Conservation (phyloP, 352 stramenopile genomes). For the Globisporangium okanoganense region DNA sequence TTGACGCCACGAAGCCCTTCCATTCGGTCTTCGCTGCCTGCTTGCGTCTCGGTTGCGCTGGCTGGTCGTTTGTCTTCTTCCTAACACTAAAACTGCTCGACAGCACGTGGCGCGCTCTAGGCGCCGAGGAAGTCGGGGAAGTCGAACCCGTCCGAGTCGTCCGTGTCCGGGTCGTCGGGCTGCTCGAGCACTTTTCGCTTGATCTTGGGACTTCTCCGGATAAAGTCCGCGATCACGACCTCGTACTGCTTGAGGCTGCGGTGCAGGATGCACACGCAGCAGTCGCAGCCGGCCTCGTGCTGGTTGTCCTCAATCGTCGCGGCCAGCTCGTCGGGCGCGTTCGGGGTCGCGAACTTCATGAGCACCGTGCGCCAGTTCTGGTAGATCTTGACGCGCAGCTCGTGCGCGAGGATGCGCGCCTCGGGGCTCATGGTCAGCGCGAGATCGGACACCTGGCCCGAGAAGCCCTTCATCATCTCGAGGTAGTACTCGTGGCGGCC, state of each 20-base stretch:
- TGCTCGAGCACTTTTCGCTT: slow-evolving; percentile 25
- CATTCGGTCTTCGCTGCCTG: slow-evolving; percentile 12
- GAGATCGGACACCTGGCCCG: slow-evolving; percentile 39
- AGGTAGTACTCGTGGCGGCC: slow-evolving; percentile 65
- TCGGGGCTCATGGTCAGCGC: slow-evolving; percentile 73
- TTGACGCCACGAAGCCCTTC: slow-evolving; percentile 17
- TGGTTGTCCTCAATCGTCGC: slow-evolving; percentile 31
- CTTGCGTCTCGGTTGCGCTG: slow-evolving; percentile 2
- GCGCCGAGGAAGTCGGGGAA: slow-evolving; percentile 17
- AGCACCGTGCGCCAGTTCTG: slow-evolving; percentile 77
- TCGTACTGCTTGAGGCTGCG: slow-evolving; percentile 49
- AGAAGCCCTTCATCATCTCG: slow-evolving; percentile 69
- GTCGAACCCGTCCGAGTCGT: slow-evolving; percentile 17
- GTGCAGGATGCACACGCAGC: slow-evolving; percentile 55
- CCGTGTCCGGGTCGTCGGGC: slow-evolving; percentile 12
- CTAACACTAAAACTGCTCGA: slow-evolving; percentile 16
- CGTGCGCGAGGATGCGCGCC: slow-evolving; percentile 64
- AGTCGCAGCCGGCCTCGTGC: slow-evolving; percentile 35
- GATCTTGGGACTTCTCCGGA: slow-evolving; percentile 47
- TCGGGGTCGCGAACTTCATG: slow-evolving; percentile 67
- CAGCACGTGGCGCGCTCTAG: not conserved
- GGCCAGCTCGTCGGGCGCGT: slow-evolving; percentile 35
- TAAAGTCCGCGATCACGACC: slow-evolving; percentile 53
- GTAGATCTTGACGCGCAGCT: slow-evolving; percentile 77
- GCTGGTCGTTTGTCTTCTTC: not conserved